Base-by-base conservation (phyloP, 2,329 filamentous ascomycete genomes). In the Parascedosporium putredinis region DNA sequence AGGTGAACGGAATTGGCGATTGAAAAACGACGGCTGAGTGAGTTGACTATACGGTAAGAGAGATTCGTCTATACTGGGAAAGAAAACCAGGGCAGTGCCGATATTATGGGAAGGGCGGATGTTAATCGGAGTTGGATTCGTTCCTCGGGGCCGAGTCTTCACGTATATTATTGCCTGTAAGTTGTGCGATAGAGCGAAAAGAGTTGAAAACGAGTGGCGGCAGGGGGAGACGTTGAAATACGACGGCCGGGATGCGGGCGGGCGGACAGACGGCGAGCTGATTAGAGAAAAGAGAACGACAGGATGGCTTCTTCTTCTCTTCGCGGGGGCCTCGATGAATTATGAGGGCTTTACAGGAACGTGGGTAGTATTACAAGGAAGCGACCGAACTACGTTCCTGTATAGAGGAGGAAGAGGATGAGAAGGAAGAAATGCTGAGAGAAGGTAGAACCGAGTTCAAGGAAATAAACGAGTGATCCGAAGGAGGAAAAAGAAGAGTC, bases 131-230 rank as follows among this genome's bases (percentile, higher is more conserved):
- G 4, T 29, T 16, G 46, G 18, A 14, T 36, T 27, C 23, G 16
- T 48, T 48, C 22, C 23, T 48, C 33, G 46, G 38, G 12, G 33
- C 12, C 27, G 45, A n/a, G 20, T 20, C 46, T 48, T 40, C 46
- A 38, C 46, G 18, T 48, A 33, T 49, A 49, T 45, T 29, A 29
- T 49, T 42, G 47, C 34, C 47, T 49, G 36, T 49, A 49, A 27
- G 47, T 49, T 24, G 34, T 24, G 18, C 20, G 20, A 36, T 18
- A 31, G 47, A 29, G 24, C 23, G 22, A 42, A 33, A 43, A 16
- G 14, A 25, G 23, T n/a, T n/a, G 7, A 22, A 12, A 20, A 20
- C 20, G 14, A 6, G 20, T 16, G 16, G 36, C 23, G 43, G n/a
- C 7, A 16, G 22, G 25, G 25, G 4, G 24, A 14, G 16, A 22